Evolutionary conservation across 2,329 filamentous ascomycete genomes (phyloP).

Genomic region (Thelonectria discophora): DNA sequence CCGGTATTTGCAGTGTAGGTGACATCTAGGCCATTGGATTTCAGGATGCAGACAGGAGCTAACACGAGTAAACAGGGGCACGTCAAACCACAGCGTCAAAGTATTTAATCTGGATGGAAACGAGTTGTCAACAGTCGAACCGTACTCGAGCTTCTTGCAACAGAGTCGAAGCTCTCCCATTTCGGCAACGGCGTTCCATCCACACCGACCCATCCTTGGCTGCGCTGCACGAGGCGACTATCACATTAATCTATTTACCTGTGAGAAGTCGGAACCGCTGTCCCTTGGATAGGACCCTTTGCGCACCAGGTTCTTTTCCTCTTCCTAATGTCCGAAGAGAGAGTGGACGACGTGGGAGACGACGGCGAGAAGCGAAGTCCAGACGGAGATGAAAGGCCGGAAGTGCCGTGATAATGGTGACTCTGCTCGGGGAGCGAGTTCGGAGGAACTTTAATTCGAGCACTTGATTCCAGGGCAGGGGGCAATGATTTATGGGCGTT

Average conservation of each 20-base stretch:
- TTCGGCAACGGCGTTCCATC: conserved; percentile 91
- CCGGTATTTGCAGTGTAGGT: conserved; percentile 94
- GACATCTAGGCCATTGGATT: background rate
- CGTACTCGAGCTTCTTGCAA: conserved; percentile 87
- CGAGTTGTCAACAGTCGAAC: conserved; percentile 84
- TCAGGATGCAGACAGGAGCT: conserved; percentile 32
- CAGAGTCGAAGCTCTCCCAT: conserved; percentile 85
- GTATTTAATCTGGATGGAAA: conserved; percentile 89
- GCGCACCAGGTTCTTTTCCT: conserved; percentile 30
- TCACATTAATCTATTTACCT: conserved; percentile 88
- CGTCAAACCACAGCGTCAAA: conserved; percentile 86
- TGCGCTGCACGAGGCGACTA: conserved; percentile 87
- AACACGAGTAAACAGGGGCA: conserved; percentile 69
- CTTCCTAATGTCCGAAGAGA: conserved; percentile 14
- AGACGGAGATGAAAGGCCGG: background rate
- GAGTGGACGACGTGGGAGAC: conserved; percentile 16
- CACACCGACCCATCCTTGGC: conserved; percentile 89
- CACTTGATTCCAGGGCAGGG: conserved; percentile 5
- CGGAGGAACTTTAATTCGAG: conserved; percentile 28
- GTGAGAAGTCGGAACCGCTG: conserved; percentile 59
- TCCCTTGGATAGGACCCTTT: conserved; percentile 43
- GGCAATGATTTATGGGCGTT: conserved; percentile 33
- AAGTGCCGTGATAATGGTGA: conserved; percentile 18
- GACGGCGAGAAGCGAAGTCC: conserved; percentile 5
- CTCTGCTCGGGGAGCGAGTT: conserved; percentile 20